A percentile compares a stretch with the other conserved stretches of the same genome.
These are phyloP conservation scores for Sorghum bicolor DNA, from an alignment of 176 grass and related monocot genomes.

Conservation along the genomic window Sorghum_bicolor_NCBIv3 NC_012873.2:65454001-65454500, in stretches of 20 bases:
- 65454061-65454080: conserved; percentile 89
- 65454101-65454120: conserved; percentile 90
- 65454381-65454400: conserved; percentile 69
- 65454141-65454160: conserved; percentile 18
- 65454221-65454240: conserved; percentile 96
- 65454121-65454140: conserved; percentile 59
- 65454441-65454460: conserved; percentile 75
- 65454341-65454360: conserved; percentile 74
- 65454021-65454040: conserved; percentile 42
- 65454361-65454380: conserved; percentile 80
- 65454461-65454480: conserved; percentile 78
- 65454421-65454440: conserved; percentile 90
- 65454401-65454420: conserved; percentile 91
- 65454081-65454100: conserved; percentile 81
- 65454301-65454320: background rate
- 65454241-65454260: conserved; percentile 24
- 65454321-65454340: conserved; percentile 83
- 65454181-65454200: conserved; percentile 6
- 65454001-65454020: background rate
- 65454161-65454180: background rate
- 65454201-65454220: conserved; percentile 99
- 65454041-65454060: conserved; percentile 84
- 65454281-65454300: conserved; percentile 21
- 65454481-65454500: background rate
- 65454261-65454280: conserved; percentile 13